These are phyloP conservation scores for Trypanosoma boissoni DNA, from an alignment of 208 protist genomes.

Conservation along the genomic window DNA sequence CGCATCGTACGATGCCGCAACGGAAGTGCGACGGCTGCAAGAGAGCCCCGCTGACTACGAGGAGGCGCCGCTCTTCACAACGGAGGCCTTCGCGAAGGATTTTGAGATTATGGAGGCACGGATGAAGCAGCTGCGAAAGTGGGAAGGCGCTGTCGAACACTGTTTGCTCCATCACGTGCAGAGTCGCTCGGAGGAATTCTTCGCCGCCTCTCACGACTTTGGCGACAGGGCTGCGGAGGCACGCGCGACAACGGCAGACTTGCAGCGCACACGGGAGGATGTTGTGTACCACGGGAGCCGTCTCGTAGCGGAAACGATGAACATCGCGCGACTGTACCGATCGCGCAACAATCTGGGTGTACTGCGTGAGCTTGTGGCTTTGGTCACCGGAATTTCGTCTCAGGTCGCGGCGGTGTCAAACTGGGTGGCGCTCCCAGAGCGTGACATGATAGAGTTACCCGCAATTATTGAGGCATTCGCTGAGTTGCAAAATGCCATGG, in stretches of 20 bases:
- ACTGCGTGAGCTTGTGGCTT: conserved; percentile 29
- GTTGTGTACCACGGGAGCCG: conserved; percentile 36
- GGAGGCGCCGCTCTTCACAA: conserved; percentile 13
- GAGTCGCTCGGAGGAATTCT: conserved; percentile 83
- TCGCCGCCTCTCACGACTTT: conserved; percentile 65
- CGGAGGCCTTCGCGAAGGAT: conserved; percentile 58
- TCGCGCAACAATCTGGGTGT: conserved; percentile 51
- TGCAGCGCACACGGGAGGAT: conserved; percentile 32
- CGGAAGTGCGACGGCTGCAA: neutral
- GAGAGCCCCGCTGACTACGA: neutral
- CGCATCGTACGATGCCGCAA: conserved; percentile 8
- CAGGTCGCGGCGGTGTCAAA: conserved; percentile 63
- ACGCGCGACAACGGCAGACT: conserved; percentile 39
- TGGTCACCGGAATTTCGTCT: conserved; percentile 31
- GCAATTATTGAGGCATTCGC: conserved; percentile 30
- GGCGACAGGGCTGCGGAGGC: conserved; percentile 52
- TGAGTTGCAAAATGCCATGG: conserved; percentile 10
- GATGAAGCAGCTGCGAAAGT: conserved; percentile 65
- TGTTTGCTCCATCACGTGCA: conserved; percentile 84
- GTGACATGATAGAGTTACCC: conserved; percentile 72
- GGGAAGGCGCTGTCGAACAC: conserved; percentile 64
- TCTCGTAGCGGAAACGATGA: conserved; percentile 58
- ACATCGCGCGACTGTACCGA: conserved; percentile 64
- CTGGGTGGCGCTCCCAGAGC: conserved; percentile 81
- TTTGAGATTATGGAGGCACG: conserved; percentile 68